phyloP scores from a whole-genome alignment of 192 early-diverging fungal species.

The Radiomyces spectabilis region DNA sequence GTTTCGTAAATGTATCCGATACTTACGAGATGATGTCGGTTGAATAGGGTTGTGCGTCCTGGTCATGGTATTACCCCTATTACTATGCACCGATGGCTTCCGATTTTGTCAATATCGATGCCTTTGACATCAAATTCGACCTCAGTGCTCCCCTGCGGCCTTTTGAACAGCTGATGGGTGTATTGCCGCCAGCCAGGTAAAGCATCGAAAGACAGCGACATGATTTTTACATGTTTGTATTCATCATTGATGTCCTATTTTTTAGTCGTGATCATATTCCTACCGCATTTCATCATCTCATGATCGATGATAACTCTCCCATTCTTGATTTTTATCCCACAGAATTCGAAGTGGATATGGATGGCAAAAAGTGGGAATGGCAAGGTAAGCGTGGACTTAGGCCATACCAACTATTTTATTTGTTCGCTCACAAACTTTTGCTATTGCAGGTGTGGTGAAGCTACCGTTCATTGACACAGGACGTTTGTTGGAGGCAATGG shows the following conservation, averaged over 20 bases:
- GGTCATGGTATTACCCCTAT: slow-evolving; percentile 98
- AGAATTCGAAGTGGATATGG: slow-evolving; percentile 85
- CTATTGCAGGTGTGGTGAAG: slow-evolving; percentile 68
- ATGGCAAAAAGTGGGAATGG: slow-evolving; percentile 96
- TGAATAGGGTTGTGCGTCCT: slow-evolving; percentile 74
- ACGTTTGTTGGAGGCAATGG: slow-evolving; percentile 68
- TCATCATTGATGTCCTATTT: not conserved
- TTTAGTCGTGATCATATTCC: slow-evolving; percentile 61
- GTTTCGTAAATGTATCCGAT: not conserved
- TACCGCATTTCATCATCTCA: slow-evolving; percentile 57
- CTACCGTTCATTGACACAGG: slow-evolving; percentile 92
- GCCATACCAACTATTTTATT: not conserved
- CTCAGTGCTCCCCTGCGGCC: slow-evolving; percentile 80
- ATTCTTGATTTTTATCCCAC: slow-evolving; percentile 95
- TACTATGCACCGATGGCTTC: slow-evolving; percentile 89
- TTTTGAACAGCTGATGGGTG: slow-evolving; percentile 96
- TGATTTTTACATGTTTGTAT: not conserved
- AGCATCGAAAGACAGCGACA: not conserved
- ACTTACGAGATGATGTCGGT: not conserved
- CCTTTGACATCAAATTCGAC: slow-evolving; percentile 73
- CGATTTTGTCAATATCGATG: slow-evolving; percentile 72
- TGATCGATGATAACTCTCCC: slow-evolving; percentile 75
- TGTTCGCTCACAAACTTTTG: not conserved
- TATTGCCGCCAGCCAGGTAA: slow-evolving; percentile 73
- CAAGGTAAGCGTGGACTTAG: slow-evolving; percentile 51